phyloP scores from a whole-genome alignment of 2,329 filamentous ascomycete species.

The Fusarium virguliforme region DNA sequence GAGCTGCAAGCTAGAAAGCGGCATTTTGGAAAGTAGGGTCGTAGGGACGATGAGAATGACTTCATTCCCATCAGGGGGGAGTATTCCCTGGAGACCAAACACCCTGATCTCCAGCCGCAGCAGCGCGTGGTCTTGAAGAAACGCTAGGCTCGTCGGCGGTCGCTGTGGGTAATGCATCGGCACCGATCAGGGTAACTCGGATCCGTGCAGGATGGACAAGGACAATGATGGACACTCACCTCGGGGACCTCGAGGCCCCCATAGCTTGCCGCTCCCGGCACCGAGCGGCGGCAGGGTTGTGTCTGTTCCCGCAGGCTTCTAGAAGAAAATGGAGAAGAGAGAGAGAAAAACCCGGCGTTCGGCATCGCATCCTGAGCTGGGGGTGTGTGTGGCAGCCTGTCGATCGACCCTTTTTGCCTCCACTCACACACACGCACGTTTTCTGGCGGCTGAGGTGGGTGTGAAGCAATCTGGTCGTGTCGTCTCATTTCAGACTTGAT shows the following conservation, averaged over 20 bases:
- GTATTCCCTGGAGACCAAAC: slow-evolving; percentile 3
- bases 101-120: background rate
- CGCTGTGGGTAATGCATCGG: slow-evolving; percentile 34
- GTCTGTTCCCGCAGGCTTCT: slow-evolving; percentile 44
- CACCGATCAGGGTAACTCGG: slow-evolving; percentile 41
- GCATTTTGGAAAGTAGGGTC: slow-evolving; percentile 13
- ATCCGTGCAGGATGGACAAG: slow-evolving; percentile 36
- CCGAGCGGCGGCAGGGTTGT: slow-evolving; percentile 36
- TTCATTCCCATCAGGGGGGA: slow-evolving; percentile 19
- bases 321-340: slow-evolving; percentile 35
- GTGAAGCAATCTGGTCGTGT: slow-evolving; percentile 18
- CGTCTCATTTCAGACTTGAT: slow-evolving; percentile 12
- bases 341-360: slow-evolving; percentile 33
- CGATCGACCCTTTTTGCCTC: slow-evolving; percentile 10
- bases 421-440: slow-evolving; percentile 12
- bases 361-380: slow-evolving; percentile 20
- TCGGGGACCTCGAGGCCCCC: slow-evolving; percentile 16
- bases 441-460: slow-evolving; percentile 19
- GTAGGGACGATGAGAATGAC: slow-evolving; percentile 26
- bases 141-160: slow-evolving; percentile 6
- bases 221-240: slow-evolving; percentile 2
- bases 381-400: background rate
- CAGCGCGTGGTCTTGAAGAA: slow-evolving; percentile 1
- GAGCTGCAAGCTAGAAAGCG: slow-evolving; percentile 15
- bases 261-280: slow-evolving; percentile 36